A percentile compares a stretch with the other conserved stretches of the same genome.
These are phyloP conservation scores for Monocercomonoides exilis DNA, from an alignment of 78 protist species.

Conservation along the genomic window DNA sequence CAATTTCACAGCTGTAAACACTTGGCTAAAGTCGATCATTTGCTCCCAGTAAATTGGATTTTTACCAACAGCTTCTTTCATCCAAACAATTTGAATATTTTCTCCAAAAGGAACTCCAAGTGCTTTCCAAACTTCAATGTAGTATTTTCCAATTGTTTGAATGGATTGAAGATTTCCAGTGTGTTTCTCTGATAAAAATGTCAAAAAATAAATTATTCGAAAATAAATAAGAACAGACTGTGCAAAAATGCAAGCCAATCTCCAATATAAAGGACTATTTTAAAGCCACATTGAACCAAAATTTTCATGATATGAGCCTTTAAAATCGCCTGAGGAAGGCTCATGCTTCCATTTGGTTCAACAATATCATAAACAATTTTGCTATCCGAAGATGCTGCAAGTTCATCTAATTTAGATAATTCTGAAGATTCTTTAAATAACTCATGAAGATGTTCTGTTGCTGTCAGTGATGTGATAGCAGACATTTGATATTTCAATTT, in stretches of 20 bases:
- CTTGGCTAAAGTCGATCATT: neutral
- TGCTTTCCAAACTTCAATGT: neutral
- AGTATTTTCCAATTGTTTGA: neutral
- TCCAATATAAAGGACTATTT: neutral
- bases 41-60: neutral
- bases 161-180: neutral
- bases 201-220: too few species aligned
- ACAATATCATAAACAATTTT: neutral
- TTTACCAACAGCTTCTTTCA: neutral
- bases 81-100: neutral
- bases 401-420: too few species aligned
- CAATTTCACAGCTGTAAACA: neutral
- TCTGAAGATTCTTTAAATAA: too few species aligned
- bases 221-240: too few species aligned
- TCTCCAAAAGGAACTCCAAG: slow-evolving; percentile 2
- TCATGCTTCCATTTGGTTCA: neutral
- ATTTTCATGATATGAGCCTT: neutral
- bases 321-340: neutral
- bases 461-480: too few species aligned
- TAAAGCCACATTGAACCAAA: neutral
- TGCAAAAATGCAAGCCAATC: neutral
- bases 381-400: too few species aligned
- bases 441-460: too few species aligned
- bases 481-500: too few species aligned
- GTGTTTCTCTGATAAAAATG: too few species aligned